A percentile compares a stretch with the other conserved stretches of the same genome.
phyloP scores from a whole-genome alignment of 306 rosid genomes.

The Quercus suber region DNA sequence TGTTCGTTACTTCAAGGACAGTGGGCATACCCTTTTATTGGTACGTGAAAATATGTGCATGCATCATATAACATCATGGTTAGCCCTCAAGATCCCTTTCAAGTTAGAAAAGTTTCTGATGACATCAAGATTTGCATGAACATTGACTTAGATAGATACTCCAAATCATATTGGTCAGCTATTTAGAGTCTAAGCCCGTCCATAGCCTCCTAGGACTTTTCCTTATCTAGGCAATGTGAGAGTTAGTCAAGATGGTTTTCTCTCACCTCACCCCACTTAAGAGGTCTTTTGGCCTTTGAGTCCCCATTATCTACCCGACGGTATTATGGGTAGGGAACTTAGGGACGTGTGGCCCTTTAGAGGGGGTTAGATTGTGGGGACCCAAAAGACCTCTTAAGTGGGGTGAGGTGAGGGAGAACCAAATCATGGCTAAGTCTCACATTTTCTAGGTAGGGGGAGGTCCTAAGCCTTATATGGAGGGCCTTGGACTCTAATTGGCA shows the following conservation, averaged over 20 bases:
- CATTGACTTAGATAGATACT: neutral
- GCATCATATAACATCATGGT: neutral
- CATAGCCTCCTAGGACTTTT: conserved; percentile 6
- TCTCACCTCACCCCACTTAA: neutral
- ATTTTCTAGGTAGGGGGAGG: too few relatives aligned
- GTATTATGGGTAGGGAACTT: too few relatives aligned
- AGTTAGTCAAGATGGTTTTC: neutral
- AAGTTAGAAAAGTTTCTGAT: neutral
- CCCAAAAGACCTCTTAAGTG: too few relatives aligned
- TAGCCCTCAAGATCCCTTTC: neutral
- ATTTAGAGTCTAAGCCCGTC: neutral
- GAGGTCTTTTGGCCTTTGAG: too few relatives aligned
- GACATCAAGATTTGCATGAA: neutral
- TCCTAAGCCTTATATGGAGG: too few relatives aligned
- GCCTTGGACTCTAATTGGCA: too few relatives aligned
- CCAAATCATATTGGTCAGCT: neutral
- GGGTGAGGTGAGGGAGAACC: too few relatives aligned
- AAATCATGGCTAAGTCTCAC: too few relatives aligned
- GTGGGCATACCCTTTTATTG: conserved; percentile 90
- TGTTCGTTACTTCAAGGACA: conserved; percentile 68
- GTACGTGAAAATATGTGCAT: conserved; percentile 38
- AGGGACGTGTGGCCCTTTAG: too few relatives aligned
- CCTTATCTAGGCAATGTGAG: neutral
- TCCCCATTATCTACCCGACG: too few relatives aligned
- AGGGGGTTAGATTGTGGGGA: too few relatives aligned